Percentiles rank a stretch among this genome's conserved stretches.
Conservation (phyloP, 257 asterid species). For the Jacaranda copaia region DNA sequence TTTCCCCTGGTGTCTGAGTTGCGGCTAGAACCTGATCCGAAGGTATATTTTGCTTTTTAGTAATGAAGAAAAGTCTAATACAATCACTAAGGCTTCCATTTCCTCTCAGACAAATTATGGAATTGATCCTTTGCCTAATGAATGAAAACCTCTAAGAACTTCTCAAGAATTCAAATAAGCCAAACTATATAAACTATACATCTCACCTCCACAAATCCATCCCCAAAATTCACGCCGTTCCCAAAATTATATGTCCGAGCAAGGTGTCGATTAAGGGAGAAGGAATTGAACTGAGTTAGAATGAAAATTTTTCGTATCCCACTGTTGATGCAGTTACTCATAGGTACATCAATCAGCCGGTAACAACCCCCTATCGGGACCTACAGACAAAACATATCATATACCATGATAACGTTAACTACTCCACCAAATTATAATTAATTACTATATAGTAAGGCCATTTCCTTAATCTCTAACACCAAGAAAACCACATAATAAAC, state of each 20-base stretch:
- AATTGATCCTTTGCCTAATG: background rate
- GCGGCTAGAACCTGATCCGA: conserved; percentile 88
- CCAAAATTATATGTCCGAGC: conserved; percentile 82
- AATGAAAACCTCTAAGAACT: conserved; percentile 12
- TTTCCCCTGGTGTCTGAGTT: conserved; percentile 95
- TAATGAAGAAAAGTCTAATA: background rate
- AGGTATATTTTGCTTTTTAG: background rate
- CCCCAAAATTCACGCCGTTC: conserved; percentile 81
- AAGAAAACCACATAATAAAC: background rate
- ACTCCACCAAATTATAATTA: conserved; percentile 4
- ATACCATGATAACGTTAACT: background rate
- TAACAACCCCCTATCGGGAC: conserved; percentile 97
- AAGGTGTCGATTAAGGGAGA: conserved; percentile 94
- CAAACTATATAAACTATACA: background rate
- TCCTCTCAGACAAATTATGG: background rate
- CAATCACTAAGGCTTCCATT: background rate
- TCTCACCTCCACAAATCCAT: conserved; percentile 98
- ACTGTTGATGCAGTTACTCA: conserved; percentile 98
- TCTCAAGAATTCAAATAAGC: background rate
- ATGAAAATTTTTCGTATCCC: conserved; percentile 89
- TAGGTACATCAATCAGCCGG: conserved; percentile 91
- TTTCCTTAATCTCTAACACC: background rate
- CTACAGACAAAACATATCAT: conserved; percentile 43
- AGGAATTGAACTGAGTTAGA: conserved; percentile 93
- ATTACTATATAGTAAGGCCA: background rate